Percentiles rank a stretch among this genome's conserved stretches.
Conservation (phyloP, 148 eudicot species). For the Silene conica region DNA sequence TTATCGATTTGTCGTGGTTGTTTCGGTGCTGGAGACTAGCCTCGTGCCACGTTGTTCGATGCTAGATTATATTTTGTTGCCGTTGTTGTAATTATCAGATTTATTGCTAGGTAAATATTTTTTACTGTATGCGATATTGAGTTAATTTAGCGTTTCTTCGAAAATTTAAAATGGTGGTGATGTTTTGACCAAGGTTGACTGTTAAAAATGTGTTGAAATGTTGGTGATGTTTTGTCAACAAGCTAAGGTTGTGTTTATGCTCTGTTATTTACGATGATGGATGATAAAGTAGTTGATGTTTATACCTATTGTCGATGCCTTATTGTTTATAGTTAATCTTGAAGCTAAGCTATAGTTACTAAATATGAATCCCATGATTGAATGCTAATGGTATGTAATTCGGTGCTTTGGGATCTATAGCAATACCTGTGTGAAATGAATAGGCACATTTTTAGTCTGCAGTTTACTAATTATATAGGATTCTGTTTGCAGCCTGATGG, state of each 20-base stretch:
- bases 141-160: not conserved
- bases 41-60: too few species aligned
- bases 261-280: too few species aligned
- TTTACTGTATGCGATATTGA: not conserved
- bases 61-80: too few species aligned
- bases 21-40: too few species aligned
- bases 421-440: not conserved
- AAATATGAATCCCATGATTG: not conserved
- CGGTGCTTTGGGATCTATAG: not conserved
- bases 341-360: not conserved
- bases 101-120: not conserved
- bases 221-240: not conserved
- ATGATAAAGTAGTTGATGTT: too few species aligned
- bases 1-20: too few species aligned
- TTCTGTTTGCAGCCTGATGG: constrained; percentile 38
- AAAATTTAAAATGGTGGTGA: not conserved
- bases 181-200: too few species aligned
- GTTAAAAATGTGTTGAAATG: not conserved
- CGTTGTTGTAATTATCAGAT: too few species aligned
- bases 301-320: too few species aligned
- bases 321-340: too few species aligned
- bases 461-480: not conserved
- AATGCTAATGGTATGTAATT: not conserved
- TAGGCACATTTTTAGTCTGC: not conserved
- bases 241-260: too few species aligned